Evolutionary conservation across 169 alveolate genomes (phyloP).

Genomic region (Plasmodium gonderi): DNA sequence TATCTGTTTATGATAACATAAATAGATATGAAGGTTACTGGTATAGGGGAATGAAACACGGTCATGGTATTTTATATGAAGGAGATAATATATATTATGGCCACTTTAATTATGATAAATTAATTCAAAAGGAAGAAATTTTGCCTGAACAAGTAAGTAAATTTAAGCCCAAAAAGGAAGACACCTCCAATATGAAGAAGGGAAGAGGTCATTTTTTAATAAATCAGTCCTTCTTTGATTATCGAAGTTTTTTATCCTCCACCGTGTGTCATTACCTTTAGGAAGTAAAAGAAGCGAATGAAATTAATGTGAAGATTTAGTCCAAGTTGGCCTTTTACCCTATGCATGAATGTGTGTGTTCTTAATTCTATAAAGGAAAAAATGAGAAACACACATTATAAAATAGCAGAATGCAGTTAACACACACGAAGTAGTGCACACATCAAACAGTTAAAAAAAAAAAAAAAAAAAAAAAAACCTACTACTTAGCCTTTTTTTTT

Average conservation of each 20-base stretch:
- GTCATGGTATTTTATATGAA: slow-evolving; percentile 68
- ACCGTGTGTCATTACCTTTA: slow-evolving; percentile 30
- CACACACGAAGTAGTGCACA: neutral
- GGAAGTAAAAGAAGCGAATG: too few relatives aligned
- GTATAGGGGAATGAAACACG: slow-evolving; percentile 74
- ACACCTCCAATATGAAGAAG: neutral
- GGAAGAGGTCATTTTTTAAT: slow-evolving; percentile 23
- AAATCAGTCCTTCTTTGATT: slow-evolving; percentile 66
- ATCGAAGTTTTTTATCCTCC: slow-evolving; percentile 13
- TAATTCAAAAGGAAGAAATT: slow-evolving; percentile 53
- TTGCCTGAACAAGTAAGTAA: slow-evolving; percentile 24
- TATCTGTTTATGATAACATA: slow-evolving; percentile 53
- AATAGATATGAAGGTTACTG: slow-evolving; percentile 72
- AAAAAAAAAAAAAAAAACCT: neutral
- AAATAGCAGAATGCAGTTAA: neutral
- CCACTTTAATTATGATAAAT: slow-evolving; percentile 67
- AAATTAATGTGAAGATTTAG: too few relatives aligned
- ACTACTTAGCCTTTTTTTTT: neutral
- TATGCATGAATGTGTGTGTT: neutral
- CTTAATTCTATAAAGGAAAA: too few relatives aligned
- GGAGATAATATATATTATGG: slow-evolving; percentile 54
- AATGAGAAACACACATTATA: too few relatives aligned
- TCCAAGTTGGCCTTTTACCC: too few relatives aligned
- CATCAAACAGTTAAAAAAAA: too few relatives aligned
- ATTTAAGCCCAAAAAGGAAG: slow-evolving; percentile 40